Evolutionary conservation across 371 early-diverging fungal genomes (phyloP).

Genomic region (Sporodiniella umbellata): DNA sequence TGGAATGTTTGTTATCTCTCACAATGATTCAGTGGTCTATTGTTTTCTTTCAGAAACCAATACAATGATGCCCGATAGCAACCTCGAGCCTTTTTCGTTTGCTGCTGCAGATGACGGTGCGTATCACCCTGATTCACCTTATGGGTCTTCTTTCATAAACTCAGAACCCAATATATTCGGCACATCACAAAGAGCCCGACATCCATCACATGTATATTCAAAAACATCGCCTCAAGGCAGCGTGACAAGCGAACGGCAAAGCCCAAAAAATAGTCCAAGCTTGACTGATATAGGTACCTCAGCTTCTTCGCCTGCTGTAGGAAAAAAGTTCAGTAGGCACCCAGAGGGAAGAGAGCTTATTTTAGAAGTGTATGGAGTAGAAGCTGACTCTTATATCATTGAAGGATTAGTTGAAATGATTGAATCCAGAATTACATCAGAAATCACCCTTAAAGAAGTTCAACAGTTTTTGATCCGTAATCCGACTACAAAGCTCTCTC

Average conservation of each 20-base stretch:
- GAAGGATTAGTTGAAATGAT: conserved; percentile 67
- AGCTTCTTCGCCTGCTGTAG: conserved; percentile 11
- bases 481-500: conserved; percentile 61
- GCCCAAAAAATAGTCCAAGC: conserved; percentile 20
- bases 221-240: conserved; percentile 33
- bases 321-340: conserved; percentile 3
- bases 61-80: conserved; percentile 10
- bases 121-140: conserved; percentile 21
- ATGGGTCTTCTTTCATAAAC: conserved; percentile 1
- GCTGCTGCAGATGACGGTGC: neutral
- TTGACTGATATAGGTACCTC: conserved; percentile 9
- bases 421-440: conserved; percentile 57
- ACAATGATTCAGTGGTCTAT: conserved; percentile 57
- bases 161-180: conserved; percentile 5
- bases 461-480: conserved; percentile 72
- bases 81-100: conserved; percentile 2
- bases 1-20: conserved; percentile 68
- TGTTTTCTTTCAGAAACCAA: conserved; percentile 55
- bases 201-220: conserved; percentile 11
- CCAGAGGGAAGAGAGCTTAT: conserved; percentile 58
- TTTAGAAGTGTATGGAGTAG: conserved; percentile 75
- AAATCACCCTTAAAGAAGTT: conserved; percentile 64
- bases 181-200: conserved; percentile 17
- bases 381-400: conserved; percentile 62
- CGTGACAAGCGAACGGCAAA: conserved; percentile 23